Evolutionary conservation across 306 rosid genomes (phyloP), one percentile per base, ranked within the genome.

Genomic region (Rosa lucieae): DNA sequence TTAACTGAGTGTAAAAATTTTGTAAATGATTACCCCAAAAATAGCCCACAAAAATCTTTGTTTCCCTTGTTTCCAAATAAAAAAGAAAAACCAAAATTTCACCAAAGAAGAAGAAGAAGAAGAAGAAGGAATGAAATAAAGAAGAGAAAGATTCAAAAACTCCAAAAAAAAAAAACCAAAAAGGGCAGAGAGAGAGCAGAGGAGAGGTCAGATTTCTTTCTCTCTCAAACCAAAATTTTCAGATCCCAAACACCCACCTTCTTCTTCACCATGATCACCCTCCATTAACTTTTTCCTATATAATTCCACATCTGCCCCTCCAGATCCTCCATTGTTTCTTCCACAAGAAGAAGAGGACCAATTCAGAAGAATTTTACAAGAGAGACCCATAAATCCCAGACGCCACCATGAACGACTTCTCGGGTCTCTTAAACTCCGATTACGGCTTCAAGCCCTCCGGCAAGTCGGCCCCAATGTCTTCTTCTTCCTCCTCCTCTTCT

Each of bases 391-490:
- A 32, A 73, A 14, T 6, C 17, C 42, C 48, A 59, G 52, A n/a
- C n/a, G 77, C 26, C 67, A 95, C 26, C 67, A 95, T 95, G 99
- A 93, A 89, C 94, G 97, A 95, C 83, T 93, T 93, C 82, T 94
- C 93, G 82, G 97, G 96, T 78, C 94, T 95, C 79, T 66, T 95
- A 70, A 80, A 86, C 44, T 74, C 89, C 81, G 93, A 95, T 84
- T 93, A 62, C 81, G 97, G 93, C 14, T 82, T 92, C 89, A 95
- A 93, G 80, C 90, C 92, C 2, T 93, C 93, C 9, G 97, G 92
- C 1, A 92, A 95, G 74, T 83, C 97, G 44, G 94, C 90, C 9
- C 98, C 99, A 81, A 91, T 95, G 95, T 88, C 97, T 44, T 73
- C 83, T 32, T 69, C 97, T 46, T 58, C 85, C 58, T 26, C 29